Base-by-base conservation (phyloP, 495 filamentous ascomycete genomes). In the Talaromyces nanjingensis region DNA sequence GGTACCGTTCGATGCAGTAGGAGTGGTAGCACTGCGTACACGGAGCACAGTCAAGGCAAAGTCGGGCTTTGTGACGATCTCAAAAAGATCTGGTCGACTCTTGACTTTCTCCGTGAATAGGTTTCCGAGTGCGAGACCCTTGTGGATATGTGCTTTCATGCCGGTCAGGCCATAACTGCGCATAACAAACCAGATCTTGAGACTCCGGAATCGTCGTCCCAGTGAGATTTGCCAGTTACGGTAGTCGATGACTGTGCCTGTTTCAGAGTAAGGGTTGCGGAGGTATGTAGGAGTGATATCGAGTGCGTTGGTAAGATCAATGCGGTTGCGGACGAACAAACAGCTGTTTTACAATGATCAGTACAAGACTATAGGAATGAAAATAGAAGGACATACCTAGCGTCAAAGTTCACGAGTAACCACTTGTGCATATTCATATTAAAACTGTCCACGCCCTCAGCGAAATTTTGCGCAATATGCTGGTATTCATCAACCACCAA, bases 381-480 rank as follows among this genome's bases (percentile, higher is more conserved):
- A 16, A 29, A 22, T 8, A 29, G 16, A 34, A 20, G 22, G 2
- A 49, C 27, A 16, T 73, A 83, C 83, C 82, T 83, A 22, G 91
- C 91, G 76, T 98, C 94, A 69, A 98, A 97, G 76, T 96, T 96
- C 49, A 91, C 91, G 14, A 97, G 83, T 42, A 97, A 81, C 93
- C 94, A 97, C 79, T 98, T 98, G 79, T 97, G 94, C 89, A 97
- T 89, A 76, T 98, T 98, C 78, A 91, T 86, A 71, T 97, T 85
- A 79, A 94, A 97, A 69, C 87, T 91, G 75, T 97, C 92, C 64
- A 96, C 91, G 0, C 74, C 77, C 63, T 77, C 73, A 1, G 77
- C 71, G 57, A 96, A 85, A 6, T 83, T 75, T 49, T 79, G 70
- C 0, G 89, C 79, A 60, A 91, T 81, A 69, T 90, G 79, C 66